phyloP scores from a whole-genome alignment of 345 rosid species.

The Abelmoschus esculentus region DNA sequence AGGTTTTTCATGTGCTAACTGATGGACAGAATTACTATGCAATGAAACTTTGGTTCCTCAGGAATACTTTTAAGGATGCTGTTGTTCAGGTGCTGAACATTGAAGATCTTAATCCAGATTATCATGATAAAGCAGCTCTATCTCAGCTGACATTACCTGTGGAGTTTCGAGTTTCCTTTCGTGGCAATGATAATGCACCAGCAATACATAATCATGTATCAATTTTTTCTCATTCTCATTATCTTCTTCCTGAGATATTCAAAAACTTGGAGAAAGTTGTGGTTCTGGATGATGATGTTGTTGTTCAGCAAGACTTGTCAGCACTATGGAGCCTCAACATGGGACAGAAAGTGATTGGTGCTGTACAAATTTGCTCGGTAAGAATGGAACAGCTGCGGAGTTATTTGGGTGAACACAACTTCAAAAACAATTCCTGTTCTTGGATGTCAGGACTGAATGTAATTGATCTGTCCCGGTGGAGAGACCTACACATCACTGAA shows the following conservation, averaged over 20 bases:
- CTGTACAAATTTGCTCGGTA: conserved; percentile 57
- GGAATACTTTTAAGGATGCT: conserved; percentile 57
- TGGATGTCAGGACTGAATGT: not conserved
- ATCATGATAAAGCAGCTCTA: conserved; percentile 33
- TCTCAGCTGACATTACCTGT: conserved; percentile 52
- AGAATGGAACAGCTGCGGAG: conserved; percentile 54
- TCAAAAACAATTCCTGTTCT: not conserved
- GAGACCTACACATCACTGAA: conserved; percentile 44
- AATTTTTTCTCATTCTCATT: conserved; percentile 66
- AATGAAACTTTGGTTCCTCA: conserved; percentile 86
- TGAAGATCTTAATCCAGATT: conserved; percentile 42
- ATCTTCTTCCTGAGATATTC: conserved; percentile 71
- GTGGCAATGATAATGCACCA: conserved; percentile 25
- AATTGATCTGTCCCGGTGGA: conserved; percentile 57
- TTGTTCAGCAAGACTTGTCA: conserved; percentile 65
- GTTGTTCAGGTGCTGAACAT: conserved; percentile 59
- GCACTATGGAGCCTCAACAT: conserved; percentile 60
- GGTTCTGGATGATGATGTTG: conserved; percentile 85
- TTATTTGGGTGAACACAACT: conserved; percentile 34
- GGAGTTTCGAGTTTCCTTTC: conserved; percentile 75
- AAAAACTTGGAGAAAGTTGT: conserved; percentile 55
- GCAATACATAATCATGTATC: conserved; percentile 45
- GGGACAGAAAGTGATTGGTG: conserved; percentile 84
- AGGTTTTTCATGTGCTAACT: conserved; percentile 86
- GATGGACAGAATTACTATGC: conserved; percentile 75